A percentile compares a stretch with the other conserved stretches of the same genome.
These are phyloP conservation scores for Eucalyptus microcorys DNA, from an alignment of 345 rosid genomes.

Conservation along the genomic window DNA sequence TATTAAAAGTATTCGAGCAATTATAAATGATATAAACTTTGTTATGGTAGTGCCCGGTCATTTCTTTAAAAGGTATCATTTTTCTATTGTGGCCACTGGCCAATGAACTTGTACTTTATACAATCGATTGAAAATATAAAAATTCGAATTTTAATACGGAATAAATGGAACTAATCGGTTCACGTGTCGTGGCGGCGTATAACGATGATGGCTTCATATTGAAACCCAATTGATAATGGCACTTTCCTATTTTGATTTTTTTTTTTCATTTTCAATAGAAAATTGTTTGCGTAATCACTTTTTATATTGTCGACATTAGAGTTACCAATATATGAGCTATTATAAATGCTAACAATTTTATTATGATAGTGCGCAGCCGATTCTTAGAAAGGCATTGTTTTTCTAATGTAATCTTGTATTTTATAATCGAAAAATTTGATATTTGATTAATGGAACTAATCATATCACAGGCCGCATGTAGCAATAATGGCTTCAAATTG, in stretches of 20 bases:
- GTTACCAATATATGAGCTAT: too few relatives aligned
- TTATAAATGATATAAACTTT: too few relatives aligned
- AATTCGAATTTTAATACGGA: too few relatives aligned
- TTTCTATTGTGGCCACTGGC: background rate
- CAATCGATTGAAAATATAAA: background rate
- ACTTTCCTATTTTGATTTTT: too few relatives aligned
- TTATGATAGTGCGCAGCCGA: rapidly evolving
- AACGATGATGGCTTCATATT: background rate
- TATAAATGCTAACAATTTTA: too few relatives aligned
- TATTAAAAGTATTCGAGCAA: background rate
- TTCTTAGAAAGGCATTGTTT: too few relatives aligned
- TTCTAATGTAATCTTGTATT: too few relatives aligned
- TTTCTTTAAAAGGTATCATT: background rate
- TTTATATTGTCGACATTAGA: too few relatives aligned
- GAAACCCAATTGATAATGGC: too few relatives aligned
- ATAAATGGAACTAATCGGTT: background rate
- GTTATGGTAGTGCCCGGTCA: background rate
- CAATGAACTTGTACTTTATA: background rate
- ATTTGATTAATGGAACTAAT: background rate
- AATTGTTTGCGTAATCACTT: too few relatives aligned
- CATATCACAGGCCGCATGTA: background rate
- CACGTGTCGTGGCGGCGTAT: background rate
- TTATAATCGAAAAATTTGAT: too few relatives aligned
- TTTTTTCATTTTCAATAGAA: too few relatives aligned
- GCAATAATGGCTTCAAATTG: background rate